Evolutionary conservation across 176 grass and related monocot species (phyloP).

Genomic region (Carex littledalei): DNA sequence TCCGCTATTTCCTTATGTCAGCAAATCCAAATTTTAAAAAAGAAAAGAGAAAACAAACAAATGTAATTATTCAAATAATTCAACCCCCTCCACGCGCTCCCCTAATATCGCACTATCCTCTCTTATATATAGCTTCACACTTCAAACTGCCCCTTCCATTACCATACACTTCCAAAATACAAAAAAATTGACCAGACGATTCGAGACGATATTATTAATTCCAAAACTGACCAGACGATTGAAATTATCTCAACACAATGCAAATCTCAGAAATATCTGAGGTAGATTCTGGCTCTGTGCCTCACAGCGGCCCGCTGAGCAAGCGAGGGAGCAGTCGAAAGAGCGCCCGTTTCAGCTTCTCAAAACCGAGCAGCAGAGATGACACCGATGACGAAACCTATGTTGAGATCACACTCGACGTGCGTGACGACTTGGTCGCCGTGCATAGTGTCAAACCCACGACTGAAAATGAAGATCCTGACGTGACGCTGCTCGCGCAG

Average conservation of each 20-base stretch:
- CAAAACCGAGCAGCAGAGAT: not conserved
- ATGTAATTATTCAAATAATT: conserved; percentile 2
- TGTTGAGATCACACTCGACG: not conserved
- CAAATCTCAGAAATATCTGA: conserved; percentile 3
- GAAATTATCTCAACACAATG: not conserved
- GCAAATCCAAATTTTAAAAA: not conserved
- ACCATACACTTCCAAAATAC: not conserved
- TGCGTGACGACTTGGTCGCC: not conserved
- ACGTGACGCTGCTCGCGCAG: not conserved
- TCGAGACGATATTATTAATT: not conserved
- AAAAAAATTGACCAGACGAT: not conserved
- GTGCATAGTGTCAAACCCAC: conserved; percentile 3
- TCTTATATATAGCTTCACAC: not conserved
- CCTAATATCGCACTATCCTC: not conserved
- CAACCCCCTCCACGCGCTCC: not conserved
- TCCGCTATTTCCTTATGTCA: not conserved
- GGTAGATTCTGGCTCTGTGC: not conserved
- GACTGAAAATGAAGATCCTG: not conserved
- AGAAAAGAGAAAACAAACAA: not conserved
- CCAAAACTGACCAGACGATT: not conserved
- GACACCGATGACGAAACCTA: not conserved
- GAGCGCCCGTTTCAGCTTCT: not conserved
- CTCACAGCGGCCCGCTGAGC: not conserved
- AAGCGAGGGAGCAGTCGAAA: not conserved
- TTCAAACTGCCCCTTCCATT: not conserved